Conservation (phyloP, 768 basidiomycete species). For the Crucibulum laeve region DNA sequence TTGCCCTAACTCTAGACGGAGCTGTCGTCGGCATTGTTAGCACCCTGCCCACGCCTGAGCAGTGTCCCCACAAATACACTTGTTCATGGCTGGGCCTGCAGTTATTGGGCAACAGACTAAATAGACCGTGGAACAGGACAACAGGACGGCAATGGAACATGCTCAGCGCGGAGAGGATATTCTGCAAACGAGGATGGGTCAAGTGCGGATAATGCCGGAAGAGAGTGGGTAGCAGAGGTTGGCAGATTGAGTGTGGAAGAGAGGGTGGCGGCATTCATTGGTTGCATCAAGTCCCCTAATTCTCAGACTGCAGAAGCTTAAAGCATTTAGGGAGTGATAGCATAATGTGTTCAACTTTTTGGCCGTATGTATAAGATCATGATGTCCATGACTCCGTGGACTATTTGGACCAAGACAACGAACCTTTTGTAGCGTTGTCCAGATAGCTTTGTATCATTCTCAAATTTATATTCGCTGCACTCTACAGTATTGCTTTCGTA, state of each 20-base stretch:
- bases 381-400: too few species aligned
- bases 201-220: conserved; percentile 52
- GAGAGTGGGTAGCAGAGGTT: conserved; percentile 36
- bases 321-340: conserved; percentile 70
- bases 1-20: conserved; percentile 43
- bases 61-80: conserved; percentile 62
- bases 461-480: too few species aligned
- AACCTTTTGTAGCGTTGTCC: too few species aligned
- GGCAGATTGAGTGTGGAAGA: conserved; percentile 56
- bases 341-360: conserved; percentile 66
- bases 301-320: conserved; percentile 63
- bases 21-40: conserved; percentile 57
- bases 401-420: too few species aligned
- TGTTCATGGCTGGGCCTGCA: conserved; percentile 66
- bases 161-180: conserved; percentile 30
- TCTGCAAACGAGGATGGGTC: conserved; percentile 47
- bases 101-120: conserved; percentile 48
- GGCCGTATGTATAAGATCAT: conserved; percentile 39
- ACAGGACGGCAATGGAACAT: conserved; percentile 40
- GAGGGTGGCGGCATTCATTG: conserved; percentile 66
- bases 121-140: conserved; percentile 54
- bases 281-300: conserved; percentile 74
- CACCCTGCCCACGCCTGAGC: conserved; percentile 43
- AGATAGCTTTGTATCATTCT: too few species aligned
- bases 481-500: too few species aligned